Base-by-base conservation (phyloP, 2,329 filamentous ascomycete species). In the Penicillium sp. region DNA sequence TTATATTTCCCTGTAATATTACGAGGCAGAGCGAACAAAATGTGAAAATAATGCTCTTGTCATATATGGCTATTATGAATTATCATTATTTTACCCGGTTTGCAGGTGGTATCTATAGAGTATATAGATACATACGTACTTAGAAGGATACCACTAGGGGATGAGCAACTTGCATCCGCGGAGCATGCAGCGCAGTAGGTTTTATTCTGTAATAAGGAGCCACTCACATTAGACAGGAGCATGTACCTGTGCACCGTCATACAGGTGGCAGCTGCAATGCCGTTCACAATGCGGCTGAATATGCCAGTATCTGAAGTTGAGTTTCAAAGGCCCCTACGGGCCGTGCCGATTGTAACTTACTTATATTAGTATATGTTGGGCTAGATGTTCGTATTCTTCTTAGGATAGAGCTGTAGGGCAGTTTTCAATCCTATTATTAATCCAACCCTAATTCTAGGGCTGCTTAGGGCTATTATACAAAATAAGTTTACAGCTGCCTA, bases 261-360 rank as follows among this genome's bases (percentile, higher is more conserved):
- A 53, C 45, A 42, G 41, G 31, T 61, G 53, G 42, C 53, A 55
- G 40, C 53, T 60, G 58, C 55, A 55, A 49, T 54, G 55, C 41
- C 47, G 44, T 47, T 60, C 41, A 48, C 49, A 47, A 54, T 22
- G 35, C 30, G 51, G 47, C 53, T 22, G 31, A 31, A n/a, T 19
- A 22, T 38, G 25, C 12, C 11, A 44, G 25, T 36, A 38, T 26
- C 36, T 46, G 22, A 31, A 17, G 46, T 33, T 42, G 41, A 36
- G 26, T 47, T 55, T 43, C 19, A 36, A 17, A 43, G 55, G 17
- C 41, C 19, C 35, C 19, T 12, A 19, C 52, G 56, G 58, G 31
- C 48, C 51, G 54, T 57, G 37, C 48, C 53, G 44, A 26, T 36
- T 25, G 22, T 9, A 11, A 31, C 17, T 47, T 25, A 19, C 26